Conservation (phyloP, 257 asterid genomes). For the Handroanthus guayacan region DNA sequence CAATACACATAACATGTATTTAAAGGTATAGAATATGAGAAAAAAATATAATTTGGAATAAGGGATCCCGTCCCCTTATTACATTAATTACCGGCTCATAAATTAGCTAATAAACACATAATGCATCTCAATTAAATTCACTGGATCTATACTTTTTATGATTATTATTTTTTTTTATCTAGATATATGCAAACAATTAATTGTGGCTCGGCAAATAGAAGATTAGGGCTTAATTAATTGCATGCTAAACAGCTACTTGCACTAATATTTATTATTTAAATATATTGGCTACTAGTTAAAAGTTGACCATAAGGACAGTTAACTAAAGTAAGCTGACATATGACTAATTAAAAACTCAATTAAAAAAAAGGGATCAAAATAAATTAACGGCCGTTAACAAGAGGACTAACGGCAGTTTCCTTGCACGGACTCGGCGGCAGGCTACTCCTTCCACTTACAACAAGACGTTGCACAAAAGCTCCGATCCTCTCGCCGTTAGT, state of each 20-base stretch:
- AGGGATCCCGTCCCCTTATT: background rate
- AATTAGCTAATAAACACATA: background rate
- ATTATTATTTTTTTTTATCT: background rate
- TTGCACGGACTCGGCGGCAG: conserved; percentile 91
- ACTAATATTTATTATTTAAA: conserved; percentile 35
- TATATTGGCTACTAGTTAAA: conserved; percentile 39
- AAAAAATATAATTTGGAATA: too few relatives aligned
- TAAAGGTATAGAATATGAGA: too few relatives aligned
- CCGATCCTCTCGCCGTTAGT: conserved; percentile 79
- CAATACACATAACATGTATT: too few relatives aligned
- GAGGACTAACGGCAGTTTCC: conserved; percentile 79
- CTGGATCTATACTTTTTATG: background rate
- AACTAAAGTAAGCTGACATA: conserved; percentile 41
- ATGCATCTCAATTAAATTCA: background rate
- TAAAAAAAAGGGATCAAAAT: conserved; percentile 21
- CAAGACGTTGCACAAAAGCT: conserved; percentile 81
- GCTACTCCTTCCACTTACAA: conserved; percentile 70
- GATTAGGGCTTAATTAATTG: conserved; percentile 34
- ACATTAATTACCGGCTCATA: conserved; percentile 8
- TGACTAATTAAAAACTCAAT: conserved; percentile 40
- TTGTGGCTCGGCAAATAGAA: conserved; percentile 7
- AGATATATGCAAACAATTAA: background rate
- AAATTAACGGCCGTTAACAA: conserved; percentile 79
- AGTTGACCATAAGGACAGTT: conserved; percentile 44
- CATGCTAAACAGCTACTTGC: conserved; percentile 32